phyloP scores from a whole-genome alignment of 805 yeast species.

The Suhomyces sp. region DNA sequence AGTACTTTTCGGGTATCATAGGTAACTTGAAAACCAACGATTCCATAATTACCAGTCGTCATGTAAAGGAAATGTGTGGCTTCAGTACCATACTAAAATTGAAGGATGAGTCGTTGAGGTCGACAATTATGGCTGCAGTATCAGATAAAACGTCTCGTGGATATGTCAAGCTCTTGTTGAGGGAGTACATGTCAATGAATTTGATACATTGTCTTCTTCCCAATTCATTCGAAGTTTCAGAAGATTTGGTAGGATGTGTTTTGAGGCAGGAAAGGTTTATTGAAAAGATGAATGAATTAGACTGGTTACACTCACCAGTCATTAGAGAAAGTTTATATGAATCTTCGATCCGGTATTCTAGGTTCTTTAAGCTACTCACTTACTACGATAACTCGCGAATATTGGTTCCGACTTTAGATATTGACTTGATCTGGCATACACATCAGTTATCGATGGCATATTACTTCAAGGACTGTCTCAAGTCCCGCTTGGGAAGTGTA shows the following conservation, averaged over 20 bases:
- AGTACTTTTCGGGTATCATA: constrained; percentile 12
- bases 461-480: constrained; percentile 14
- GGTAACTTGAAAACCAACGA: background rate
- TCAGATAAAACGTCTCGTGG: background rate
- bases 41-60: no score
- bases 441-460: constrained; percentile 19
- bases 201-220: constrained; percentile 10
- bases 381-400: constrained; percentile 2
- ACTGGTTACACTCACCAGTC: constrained; percentile 19
- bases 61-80: constrained; percentile 6
- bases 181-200: constrained; percentile 14
- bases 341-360: constrained; percentile 18
- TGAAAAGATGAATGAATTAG: constrained; percentile 18
- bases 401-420: constrained; percentile 26
- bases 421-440: constrained; percentile 30
- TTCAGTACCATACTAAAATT: constrained; percentile 8
- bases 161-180: constrained; percentile 3
- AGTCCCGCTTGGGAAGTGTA: constrained; percentile 5
- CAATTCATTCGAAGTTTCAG: constrained; percentile 10
- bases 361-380: constrained; percentile 14
- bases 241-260: constrained; percentile 27
- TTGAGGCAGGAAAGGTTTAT: constrained; percentile 23
- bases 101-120: background rate
- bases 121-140: background rate
- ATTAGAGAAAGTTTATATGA: constrained; percentile 14